Percentiles rank a stretch among this genome's conserved stretches.
These are phyloP conservation scores for Myxozyma monticola DNA, from an alignment of 805 yeast genomes.

Conservation along the genomic window DNA sequence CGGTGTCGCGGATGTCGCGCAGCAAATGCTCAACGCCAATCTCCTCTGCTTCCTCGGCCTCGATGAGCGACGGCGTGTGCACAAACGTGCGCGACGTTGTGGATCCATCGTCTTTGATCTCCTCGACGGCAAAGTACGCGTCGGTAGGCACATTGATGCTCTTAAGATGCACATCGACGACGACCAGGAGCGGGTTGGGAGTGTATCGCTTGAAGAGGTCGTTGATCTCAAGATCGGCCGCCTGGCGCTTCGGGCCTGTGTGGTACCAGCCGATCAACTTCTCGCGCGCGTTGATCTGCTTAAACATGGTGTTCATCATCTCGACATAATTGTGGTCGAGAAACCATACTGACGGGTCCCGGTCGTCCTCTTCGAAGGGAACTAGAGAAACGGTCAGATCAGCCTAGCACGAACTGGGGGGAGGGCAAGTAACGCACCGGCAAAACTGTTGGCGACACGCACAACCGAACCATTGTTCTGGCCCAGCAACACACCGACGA, in stretches of 20 bases:
- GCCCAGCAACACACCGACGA: slow-evolving; percentile 92
- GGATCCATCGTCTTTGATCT: slow-evolving; percentile 93
- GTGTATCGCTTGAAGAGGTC: slow-evolving; percentile 84
- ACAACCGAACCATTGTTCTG: slow-evolving; percentile 59
- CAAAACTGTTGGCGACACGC: slow-evolving; percentile 87
- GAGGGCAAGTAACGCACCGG: slow-evolving; percentile 49
- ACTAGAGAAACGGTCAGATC: slow-evolving; percentile 36
- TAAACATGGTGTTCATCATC: slow-evolving; percentile 96
- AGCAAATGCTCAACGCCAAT: slow-evolving; percentile 96
- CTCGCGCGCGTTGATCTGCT: slow-evolving; percentile 96
- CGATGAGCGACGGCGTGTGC: slow-evolving; percentile 87
- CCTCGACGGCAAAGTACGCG: slow-evolving; percentile 91
- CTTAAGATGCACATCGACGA: slow-evolving; percentile 86
- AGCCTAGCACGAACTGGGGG: background rate
- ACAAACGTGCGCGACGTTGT: slow-evolving; percentile 88
- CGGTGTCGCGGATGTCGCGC: slow-evolving; percentile 93
- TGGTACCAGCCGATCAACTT: slow-evolving; percentile 99
- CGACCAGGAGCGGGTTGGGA: slow-evolving; percentile 74
- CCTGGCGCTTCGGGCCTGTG: slow-evolving; percentile 88
- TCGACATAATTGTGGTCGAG: slow-evolving; percentile 95
- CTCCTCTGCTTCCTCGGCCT: slow-evolving; percentile 99
- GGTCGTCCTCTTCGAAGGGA: slow-evolving; percentile 96
- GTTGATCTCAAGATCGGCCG: slow-evolving; percentile 87
- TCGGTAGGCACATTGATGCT: slow-evolving; percentile 92
- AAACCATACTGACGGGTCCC: slow-evolving; percentile 91